These are phyloP conservation scores for Ceratobasidium sp. DNA, from an alignment of 1,284 basidiomycete genomes.

Conservation along the genomic window DNA sequence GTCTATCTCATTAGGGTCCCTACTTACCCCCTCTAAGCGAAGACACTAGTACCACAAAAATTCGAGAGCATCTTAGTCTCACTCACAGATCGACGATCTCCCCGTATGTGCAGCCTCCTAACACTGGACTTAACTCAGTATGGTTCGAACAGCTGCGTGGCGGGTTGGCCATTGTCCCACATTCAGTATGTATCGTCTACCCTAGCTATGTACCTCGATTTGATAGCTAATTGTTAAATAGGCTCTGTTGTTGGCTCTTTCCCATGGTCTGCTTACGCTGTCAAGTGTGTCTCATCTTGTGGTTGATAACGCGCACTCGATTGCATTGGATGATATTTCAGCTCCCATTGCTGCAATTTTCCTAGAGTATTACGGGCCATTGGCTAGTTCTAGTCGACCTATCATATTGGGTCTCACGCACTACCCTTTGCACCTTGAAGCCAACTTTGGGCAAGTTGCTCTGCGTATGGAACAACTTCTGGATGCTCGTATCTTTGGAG, in stretches of 20 bases:
- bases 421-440: conserved; percentile 16
- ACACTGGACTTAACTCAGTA: neutral
- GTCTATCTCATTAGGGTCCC: too few species aligned
- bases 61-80: neutral
- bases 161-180: conserved; percentile 18
- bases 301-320: conserved; percentile 27
- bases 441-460: conserved; percentile 29
- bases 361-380: conserved; percentile 23
- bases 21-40: conserved; percentile 1
- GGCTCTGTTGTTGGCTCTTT: conserved; percentile 17
- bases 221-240: neutral
- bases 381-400: neutral
- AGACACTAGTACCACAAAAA: neutral
- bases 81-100: neutral
- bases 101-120: conserved; percentile 1
- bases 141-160: conserved; percentile 23
- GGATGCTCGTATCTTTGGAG: conserved; percentile 34
- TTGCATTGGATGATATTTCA: conserved; percentile 24
- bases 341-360: conserved; percentile 9
- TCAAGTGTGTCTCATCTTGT: conserved; percentile 3
- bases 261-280: conserved; percentile 18
- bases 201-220: neutral
- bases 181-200: conserved; percentile 5
- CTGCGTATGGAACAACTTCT: conserved; percentile 38
- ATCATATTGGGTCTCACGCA: conserved; percentile 20